Conservation (phyloP, 768 basidiomycete genomes). For the Leccinum variicolor region DNA sequence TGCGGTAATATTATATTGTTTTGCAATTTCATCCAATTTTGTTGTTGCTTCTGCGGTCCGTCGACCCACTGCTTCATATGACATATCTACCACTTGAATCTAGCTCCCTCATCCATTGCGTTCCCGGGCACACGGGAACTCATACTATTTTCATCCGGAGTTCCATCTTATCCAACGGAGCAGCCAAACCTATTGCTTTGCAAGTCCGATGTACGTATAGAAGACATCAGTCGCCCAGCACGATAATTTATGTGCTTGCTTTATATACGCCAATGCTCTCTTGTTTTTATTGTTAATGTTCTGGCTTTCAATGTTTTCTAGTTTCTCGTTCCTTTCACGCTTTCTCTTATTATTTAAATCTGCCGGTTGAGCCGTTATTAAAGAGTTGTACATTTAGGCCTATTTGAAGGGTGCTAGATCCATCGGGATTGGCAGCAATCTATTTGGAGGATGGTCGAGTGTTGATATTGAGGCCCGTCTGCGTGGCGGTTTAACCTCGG, state of each 20-base stretch:
- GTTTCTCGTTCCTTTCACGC: neutral
- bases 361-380: conserved; percentile 13
- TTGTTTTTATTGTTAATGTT: conserved; percentile 11
- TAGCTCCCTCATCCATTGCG: neutral
- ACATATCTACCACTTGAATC: conserved; percentile 9
- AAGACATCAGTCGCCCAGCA: conserved; percentile 8
- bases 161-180: neutral
- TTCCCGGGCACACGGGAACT: neutral
- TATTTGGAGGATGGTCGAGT: neutral
- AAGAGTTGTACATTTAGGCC: conserved; percentile 1
- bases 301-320: conserved; percentile 3
- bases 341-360: conserved; percentile 6
- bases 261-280: conserved; percentile 13
- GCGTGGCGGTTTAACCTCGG: neutral
- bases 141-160: neutral
- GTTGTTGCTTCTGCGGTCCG: neutral
- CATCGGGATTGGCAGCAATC: neutral
- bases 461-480: neutral
- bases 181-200: conserved; percentile 1
- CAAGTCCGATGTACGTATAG: conserved; percentile 3
- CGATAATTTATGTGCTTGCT: conserved; percentile 10
- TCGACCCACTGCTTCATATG: conserved; percentile 1
- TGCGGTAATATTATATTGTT: conserved; percentile 13
- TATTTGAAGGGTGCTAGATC: neutral
- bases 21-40: neutral